Conservation (phyloP, 2,329 filamentous ascomycete species). For the Domatiomyces catenatus region DNA sequence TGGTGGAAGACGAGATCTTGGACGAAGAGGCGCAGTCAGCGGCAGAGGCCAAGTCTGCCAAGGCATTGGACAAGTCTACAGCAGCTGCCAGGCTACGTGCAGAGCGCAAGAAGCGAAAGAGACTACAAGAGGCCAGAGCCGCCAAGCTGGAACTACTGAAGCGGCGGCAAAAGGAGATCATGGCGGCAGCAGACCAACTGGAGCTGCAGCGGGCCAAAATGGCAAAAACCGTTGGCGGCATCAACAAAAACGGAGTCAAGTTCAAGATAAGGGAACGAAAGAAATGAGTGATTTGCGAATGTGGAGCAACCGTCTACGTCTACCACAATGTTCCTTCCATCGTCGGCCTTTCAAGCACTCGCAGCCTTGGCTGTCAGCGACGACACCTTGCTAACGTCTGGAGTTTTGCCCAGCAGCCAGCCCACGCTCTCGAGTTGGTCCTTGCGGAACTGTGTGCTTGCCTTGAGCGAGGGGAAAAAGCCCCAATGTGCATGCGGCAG, state of each 20-base stretch:
- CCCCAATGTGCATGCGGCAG: conserved; percentile 22
- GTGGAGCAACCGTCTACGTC: neutral
- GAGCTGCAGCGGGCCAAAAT: conserved; percentile 47
- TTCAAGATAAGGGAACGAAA: conserved; percentile 51
- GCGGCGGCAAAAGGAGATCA: conserved; percentile 40
- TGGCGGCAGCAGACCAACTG: conserved; percentile 39
- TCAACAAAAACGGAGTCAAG: conserved; percentile 48
- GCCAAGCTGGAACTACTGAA: conserved; percentile 38
- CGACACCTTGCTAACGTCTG: conserved; percentile 10
- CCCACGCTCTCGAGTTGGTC: conserved; percentile 16
- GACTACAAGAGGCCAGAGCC: conserved; percentile 32
- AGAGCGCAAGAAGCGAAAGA: conserved; percentile 33
- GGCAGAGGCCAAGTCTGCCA: conserved; percentile 19
- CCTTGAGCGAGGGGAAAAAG: conserved; percentile 16
- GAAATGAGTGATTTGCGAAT: conserved; percentile 23
- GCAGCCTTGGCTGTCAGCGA: conserved; percentile 2
- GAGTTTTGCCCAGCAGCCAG: conserved; percentile 11
- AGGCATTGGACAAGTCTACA: conserved; percentile 29
- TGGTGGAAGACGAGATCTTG: conserved; percentile 7
- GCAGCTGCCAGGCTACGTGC: conserved; percentile 24
- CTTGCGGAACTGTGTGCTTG: conserved; percentile 16
- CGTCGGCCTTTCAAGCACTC: conserved; percentile 3
- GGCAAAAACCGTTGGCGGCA: conserved; percentile 43
- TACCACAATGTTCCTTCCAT: neutral
- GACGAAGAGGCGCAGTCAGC: conserved; percentile 4